Percentiles rank a stretch among this genome's conserved stretches.
Evolutionary conservation across 1,284 basidiomycete genomes (phyloP).

Genomic region (Malassezia brasiliensis): DNA sequence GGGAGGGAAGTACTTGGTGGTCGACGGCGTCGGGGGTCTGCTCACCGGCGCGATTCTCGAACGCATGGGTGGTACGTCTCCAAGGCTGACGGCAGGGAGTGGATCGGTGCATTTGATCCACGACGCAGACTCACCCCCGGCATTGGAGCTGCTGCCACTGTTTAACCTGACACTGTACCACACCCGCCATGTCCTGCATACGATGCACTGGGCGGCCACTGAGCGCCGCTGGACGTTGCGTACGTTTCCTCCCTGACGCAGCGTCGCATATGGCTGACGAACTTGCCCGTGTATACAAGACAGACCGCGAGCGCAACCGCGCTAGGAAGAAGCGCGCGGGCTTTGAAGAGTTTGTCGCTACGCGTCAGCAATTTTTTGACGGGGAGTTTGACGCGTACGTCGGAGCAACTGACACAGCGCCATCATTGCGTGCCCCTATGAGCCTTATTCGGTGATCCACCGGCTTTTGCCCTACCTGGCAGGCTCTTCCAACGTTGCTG

Average conservation of each 20-base stretch:
- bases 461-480: slow-evolving; percentile 65
- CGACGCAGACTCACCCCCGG: slow-evolving; percentile 83
- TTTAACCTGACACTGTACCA: slow-evolving; percentile 56
- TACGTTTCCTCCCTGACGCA: not conserved
- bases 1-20: slow-evolving; percentile 74
- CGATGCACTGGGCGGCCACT: slow-evolving; percentile 36
- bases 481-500: slow-evolving; percentile 75
- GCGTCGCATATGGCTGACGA: slow-evolving; percentile 18
- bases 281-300: slow-evolving; percentile 8
- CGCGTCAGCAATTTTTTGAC: slow-evolving; percentile 69
- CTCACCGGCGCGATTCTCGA: slow-evolving; percentile 77
- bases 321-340: slow-evolving; percentile 12
- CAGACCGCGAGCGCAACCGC: slow-evolving; percentile 15
- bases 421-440: slow-evolving; percentile 73
- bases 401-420: slow-evolving; percentile 47
- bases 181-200: slow-evolving; percentile 19
- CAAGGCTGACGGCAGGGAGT: slow-evolving; percentile 53
- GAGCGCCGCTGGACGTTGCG: slow-evolving; percentile 24
- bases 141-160: slow-evolving; percentile 76
- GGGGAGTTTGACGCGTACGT: slow-evolving; percentile 55
- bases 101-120: slow-evolving; percentile 66
- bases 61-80: slow-evolving; percentile 52
- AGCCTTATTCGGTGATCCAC: slow-evolving; percentile 71
- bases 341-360: slow-evolving; percentile 31
- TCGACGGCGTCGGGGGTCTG: slow-evolving; percentile 79